Evolutionary conservation across 2,329 filamentous ascomycete species (phyloP).

Genomic region (Diaporthe velutina): DNA sequence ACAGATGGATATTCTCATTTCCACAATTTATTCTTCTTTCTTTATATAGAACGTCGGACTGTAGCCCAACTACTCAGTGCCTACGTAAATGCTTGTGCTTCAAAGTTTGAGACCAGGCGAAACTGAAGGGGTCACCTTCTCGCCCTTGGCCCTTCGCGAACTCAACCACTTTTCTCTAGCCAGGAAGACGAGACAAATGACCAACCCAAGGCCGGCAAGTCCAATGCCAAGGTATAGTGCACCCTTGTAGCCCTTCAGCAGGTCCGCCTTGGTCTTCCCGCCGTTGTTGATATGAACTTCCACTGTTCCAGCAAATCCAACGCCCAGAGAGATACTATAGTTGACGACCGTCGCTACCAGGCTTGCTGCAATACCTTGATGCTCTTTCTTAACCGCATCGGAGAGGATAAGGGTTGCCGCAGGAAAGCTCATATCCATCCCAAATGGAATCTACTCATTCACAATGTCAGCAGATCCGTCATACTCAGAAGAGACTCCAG

Average conservation of each 20-base stretch:
- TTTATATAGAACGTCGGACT: background rate
- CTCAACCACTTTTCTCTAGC: constrained; percentile 23
- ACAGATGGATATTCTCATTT: too few species aligned
- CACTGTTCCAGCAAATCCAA: constrained; percentile 68
- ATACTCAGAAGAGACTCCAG: background rate
- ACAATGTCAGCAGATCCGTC: background rate
- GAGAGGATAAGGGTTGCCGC: constrained; percentile 64
- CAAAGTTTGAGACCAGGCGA: background rate
- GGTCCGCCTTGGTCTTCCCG: constrained; percentile 41
- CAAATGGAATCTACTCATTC: constrained; percentile 53
- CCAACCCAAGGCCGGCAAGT: constrained; percentile 42
- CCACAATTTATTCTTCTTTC: background rate
- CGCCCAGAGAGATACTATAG: constrained; percentile 67
- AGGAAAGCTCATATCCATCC: constrained; percentile 70
- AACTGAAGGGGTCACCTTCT: background rate
- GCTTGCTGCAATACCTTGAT: constrained; percentile 52
- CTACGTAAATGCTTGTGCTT: background rate
- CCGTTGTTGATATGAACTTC: constrained; percentile 56
- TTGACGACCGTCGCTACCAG: constrained; percentile 69
- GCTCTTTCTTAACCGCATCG: constrained; percentile 50
- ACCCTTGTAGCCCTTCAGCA: constrained; percentile 42
- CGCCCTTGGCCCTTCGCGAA: background rate
- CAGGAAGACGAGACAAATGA: constrained; percentile 41
- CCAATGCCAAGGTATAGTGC: constrained; percentile 44
- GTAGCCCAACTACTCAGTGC: background rate